Conservation (phyloP, 768 basidiomycete genomes). For the Russula griseocarnosa region DNA sequence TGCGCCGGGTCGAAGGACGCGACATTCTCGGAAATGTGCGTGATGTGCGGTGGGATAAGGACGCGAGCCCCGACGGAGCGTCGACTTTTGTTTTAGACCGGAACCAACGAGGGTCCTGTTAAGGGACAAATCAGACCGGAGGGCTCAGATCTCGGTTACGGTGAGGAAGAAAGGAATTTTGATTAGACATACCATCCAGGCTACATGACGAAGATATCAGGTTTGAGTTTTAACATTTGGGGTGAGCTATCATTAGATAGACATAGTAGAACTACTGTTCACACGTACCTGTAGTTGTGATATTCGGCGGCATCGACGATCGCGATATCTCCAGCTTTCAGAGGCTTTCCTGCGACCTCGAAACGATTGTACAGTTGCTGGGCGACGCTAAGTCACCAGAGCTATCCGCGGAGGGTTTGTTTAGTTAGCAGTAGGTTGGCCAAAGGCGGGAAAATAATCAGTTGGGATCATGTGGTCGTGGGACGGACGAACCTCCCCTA, state of each 20-base stretch:
- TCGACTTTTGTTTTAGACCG: conserved; percentile 70
- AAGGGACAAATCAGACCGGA: background rate
- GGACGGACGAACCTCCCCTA: conserved; percentile 71
- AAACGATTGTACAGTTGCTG: conserved; percentile 86
- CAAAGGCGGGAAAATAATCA: background rate
- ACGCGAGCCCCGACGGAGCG: conserved; percentile 60
- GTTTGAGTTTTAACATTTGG: conserved; percentile 8
- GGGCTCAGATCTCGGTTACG: background rate
- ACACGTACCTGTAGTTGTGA: conserved; percentile 74
- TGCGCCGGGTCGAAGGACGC: conserved; percentile 68
- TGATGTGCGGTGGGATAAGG: conserved; percentile 74
- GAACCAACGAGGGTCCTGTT: conserved; percentile 86
- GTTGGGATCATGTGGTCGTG: conserved; percentile 11
- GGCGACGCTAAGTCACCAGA: conserved; percentile 74
- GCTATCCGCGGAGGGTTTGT: conserved; percentile 39
- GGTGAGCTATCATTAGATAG: background rate
- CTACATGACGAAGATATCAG: conserved; percentile 38
- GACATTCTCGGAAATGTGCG: conserved; percentile 67
- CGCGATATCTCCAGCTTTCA: conserved; percentile 74
- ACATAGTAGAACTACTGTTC: background rate
- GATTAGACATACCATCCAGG: conserved; percentile 74
- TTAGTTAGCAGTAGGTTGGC: background rate
- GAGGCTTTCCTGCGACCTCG: conserved; percentile 57
- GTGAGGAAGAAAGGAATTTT: background rate
- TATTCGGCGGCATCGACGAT: conserved; percentile 77